Conservation (phyloP, 2,329 filamentous ascomycete genomes). For the Aureobasidium musti region DNA sequence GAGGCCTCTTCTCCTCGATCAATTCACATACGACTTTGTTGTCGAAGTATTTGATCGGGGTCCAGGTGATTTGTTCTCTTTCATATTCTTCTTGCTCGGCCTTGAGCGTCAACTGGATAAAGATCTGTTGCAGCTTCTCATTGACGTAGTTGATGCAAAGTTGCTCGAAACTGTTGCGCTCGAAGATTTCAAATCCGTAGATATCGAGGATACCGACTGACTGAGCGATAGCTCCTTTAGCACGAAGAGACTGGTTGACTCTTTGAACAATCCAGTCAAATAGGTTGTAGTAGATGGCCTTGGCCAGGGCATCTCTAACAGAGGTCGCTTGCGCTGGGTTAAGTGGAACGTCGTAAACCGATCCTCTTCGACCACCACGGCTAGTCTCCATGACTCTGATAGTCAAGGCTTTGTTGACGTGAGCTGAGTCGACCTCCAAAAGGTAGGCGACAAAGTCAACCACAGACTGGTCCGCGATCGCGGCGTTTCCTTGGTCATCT, state of each 20-base stretch:
- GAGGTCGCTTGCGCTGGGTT: constrained; percentile 84
- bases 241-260: constrained; percentile 83
- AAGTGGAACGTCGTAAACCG: constrained; percentile 72
- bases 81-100: constrained; percentile 98
- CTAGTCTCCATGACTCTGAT: constrained; percentile 79
- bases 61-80: constrained; percentile 96
- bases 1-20: constrained; percentile 87
- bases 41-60: constrained; percentile 98
- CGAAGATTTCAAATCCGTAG: constrained; percentile 98
- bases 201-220: constrained; percentile 98
- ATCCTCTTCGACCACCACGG: constrained; percentile 65
- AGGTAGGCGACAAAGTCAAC: constrained; percentile 94
- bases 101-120: constrained; percentile 95
- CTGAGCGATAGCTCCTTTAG: constrained; percentile 72
- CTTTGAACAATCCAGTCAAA: constrained; percentile 98
- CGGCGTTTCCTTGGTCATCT: constrained; percentile 84
- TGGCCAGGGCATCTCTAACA: constrained; percentile 87
- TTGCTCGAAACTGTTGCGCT: constrained; percentile 98
- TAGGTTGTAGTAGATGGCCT: constrained; percentile 95
- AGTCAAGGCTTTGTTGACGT: constrained; percentile 84
- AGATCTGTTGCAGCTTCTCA: constrained; percentile 98
- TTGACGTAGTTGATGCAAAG: constrained; percentile 99
- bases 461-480: constrained; percentile 83
- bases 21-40: constrained; percentile 98
- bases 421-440: constrained; percentile 77